Evolutionary conservation across 139 green algal genomes (phyloP).

Genomic region (Picochlorum costavermella): DNA sequence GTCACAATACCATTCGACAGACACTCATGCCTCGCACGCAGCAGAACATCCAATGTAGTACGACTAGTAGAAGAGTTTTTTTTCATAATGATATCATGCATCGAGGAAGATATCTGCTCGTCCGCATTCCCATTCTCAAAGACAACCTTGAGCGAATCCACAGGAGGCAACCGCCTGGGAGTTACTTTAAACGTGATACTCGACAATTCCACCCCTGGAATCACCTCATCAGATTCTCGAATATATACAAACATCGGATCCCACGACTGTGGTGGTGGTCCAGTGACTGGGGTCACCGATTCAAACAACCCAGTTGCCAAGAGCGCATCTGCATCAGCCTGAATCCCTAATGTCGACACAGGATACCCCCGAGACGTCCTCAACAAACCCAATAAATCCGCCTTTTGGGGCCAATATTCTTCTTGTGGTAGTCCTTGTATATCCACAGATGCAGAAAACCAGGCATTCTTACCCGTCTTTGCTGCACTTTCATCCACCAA

Average conservation of each 20-base stretch:
- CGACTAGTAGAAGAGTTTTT: no score
- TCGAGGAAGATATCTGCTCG: no score
- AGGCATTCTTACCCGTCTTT: slow-evolving; percentile 25
- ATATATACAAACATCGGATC: background rate
- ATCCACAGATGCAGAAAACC: slow-evolving; percentile 34
- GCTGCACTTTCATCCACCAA: slow-evolving; percentile 41
- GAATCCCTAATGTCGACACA: slow-evolving; percentile 49
- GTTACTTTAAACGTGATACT: background rate
- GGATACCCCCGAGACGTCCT: slow-evolving; percentile 24
- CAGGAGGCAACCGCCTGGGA: background rate
- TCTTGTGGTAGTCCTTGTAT: background rate
- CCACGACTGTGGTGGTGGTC: background rate
- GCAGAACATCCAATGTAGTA: no score
- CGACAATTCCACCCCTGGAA: background rate
- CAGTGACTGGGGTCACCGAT: slow-evolving; percentile 25
- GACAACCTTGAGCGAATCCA: background rate
- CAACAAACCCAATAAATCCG: slow-evolving; percentile 43
- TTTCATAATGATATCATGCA: no score
- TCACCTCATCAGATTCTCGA: background rate
- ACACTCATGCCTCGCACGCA: no score
- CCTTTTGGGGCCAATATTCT: slow-evolving; percentile 37
- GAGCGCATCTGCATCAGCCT: slow-evolving; percentile 50
- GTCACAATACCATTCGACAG: no score
- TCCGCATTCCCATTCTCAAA: no score
- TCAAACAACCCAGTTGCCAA: slow-evolving; percentile 57